Evolutionary conservation across 768 basidiomycete species (phyloP), one percentile per base, ranked within the genome.

Genomic region (Hygrophorus russula): DNA sequence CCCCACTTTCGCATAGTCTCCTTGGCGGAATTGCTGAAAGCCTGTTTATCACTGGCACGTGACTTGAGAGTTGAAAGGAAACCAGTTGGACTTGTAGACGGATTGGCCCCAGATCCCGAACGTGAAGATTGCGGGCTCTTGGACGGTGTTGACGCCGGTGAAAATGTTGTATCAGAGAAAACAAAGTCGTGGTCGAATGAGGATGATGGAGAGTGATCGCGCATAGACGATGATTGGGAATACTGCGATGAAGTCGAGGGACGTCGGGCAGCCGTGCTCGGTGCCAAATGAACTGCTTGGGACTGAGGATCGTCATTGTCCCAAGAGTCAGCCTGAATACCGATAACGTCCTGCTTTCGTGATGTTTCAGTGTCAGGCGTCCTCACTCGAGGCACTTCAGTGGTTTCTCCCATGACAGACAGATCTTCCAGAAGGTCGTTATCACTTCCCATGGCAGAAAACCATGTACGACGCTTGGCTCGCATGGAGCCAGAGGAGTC

Each of bases 1-100:
- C 90, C 81, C 90, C 90, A 94, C 57, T 94, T 94, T 46, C 82
- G 79, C 71, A 96, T 82, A 7, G 85, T 74, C 55, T 96, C 93
- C 57, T 82, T 85, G 10, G 91, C 87, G 0, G 84, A 78, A 52
- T 85, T 82, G 49, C 79, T 81, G 35, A 93, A 64, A 5, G 86
- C 85, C 58, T 92, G 84, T 56, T 90, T 93, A 59, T 93, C 92
- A 2, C 66, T 67, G 0, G 80, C 76, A 34, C 81, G 82, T 5
- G 86, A 77, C 56, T 83, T 85, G 41, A 88, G 70, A 17, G 82
- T 80, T 13, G 84, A 76, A 37, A 94, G 73, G 65, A 96, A 84
- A 13, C 80, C 72, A 50, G 73, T 60, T 17, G 79, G 67, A 42
- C 70, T 72, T 1, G 70, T 59, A 3, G 73, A 58, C 29, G 62